Evolutionary conservation across 2,329 filamentous ascomycete genomes (phyloP).

Genomic region (Colletotrichum tropicale): DNA sequence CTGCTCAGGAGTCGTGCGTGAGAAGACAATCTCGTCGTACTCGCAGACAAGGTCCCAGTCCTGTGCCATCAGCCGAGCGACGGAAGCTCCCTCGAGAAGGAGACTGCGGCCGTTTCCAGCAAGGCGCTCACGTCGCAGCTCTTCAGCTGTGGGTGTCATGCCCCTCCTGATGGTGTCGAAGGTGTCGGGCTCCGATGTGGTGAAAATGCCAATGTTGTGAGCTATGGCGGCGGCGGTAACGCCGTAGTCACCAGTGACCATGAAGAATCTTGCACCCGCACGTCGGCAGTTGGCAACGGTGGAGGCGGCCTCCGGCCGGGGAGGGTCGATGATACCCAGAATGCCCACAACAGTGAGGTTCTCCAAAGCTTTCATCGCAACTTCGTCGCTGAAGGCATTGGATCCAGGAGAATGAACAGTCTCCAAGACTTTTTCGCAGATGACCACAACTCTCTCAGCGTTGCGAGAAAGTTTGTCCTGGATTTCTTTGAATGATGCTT

Average conservation of each 20-base stretch:
- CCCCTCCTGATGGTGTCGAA: neutral
- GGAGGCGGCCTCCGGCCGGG: neutral
- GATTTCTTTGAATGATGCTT: neutral
- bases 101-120: neutral
- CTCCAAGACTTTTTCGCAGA: neutral
- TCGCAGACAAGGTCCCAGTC: neutral
- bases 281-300: neutral
- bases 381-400: neutral
- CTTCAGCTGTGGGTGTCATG: conserved; percentile 62
- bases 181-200: neutral
- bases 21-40: neutral
- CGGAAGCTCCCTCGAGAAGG: neutral
- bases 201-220: neutral
- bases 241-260: neutral
- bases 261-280: neutral
- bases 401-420: neutral
- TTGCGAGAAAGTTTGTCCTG: neutral
- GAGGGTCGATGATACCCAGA: neutral
- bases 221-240: neutral
- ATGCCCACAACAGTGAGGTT: neutral
- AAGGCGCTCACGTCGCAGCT: neutral
- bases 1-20: conserved; percentile 69
- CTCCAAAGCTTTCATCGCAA: neutral
- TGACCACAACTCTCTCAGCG: neutral
- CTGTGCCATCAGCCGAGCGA: neutral